Base-by-base conservation (phyloP, 2,329 filamentous ascomycete species). In the Venturia oleaginea region DNA sequence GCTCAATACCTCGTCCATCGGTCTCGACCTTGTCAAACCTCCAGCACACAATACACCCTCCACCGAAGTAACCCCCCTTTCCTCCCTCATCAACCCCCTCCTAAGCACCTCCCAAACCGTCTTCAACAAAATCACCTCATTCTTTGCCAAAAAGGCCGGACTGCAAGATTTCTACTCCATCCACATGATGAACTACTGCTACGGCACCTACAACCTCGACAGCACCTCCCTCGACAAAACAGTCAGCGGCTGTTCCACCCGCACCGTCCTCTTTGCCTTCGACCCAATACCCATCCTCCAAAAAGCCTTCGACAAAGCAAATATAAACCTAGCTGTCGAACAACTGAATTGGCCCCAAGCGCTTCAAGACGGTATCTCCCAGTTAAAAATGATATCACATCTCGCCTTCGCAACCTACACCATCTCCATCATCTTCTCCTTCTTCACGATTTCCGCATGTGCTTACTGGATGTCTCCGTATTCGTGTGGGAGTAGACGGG, bases 111-210 rank as follows among this genome's bases (percentile, higher is more conserved):
- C 76, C 65, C 69, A 75, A 63, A 71, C 75, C 48, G 72, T 83
- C 64, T 66, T 76, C 55, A 72, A 80, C 64, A 70, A 71, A 57
- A 68, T 75, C 1, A 68, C 77, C 43, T 74, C 73, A 69, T 73
- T 76, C 59, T 70, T 83, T 32, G 78, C 80, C 27, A 71, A 77
- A 55, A 72, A 76, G 19, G 73, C 85, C 22, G 81, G 83, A 40
- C 76, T 86, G 42, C 77, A 83, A 48, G 81, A 86, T 72, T 88
- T 83, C 73, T 87, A 87, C 75, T 81, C 79, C 24, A 77, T 82
- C 19, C 84, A 88, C 71, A 70, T 87, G 65, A 80, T 86, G 74
- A 79, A 83, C 72, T 84, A 83, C 75, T 88, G 86, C 74, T 78
- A 75, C 65, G 80, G 80, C 62, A 75, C 75, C 68, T 81, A 79